These are phyloP conservation scores for Gynostemma pentaphyllum DNA, from an alignment of 306 rosid species.

Conservation along the genomic window DNA sequence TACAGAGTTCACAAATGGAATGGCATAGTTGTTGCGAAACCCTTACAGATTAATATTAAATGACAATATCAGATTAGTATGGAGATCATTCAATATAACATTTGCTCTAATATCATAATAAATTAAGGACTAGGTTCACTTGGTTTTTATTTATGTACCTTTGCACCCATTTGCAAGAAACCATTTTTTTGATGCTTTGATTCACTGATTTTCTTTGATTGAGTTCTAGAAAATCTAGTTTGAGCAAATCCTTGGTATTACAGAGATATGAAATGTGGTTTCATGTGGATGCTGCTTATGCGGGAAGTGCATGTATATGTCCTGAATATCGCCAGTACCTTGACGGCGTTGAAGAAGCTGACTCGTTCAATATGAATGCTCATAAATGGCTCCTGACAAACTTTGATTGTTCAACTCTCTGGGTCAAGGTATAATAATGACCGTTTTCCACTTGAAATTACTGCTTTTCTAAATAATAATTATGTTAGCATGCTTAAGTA, in stretches of 20 bases:
- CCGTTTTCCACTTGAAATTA: background rate
- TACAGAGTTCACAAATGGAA: slow-evolving; percentile 11
- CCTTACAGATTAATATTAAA: background rate
- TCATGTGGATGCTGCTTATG: slow-evolving; percentile 95
- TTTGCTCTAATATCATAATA: background rate
- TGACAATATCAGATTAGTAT: background rate
- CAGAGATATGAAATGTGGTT: slow-evolving; percentile 73
- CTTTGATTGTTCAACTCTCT: slow-evolving; percentile 87
- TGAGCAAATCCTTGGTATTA: slow-evolving; percentile 8
- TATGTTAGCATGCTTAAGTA: background rate
- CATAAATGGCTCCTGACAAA: slow-evolving; percentile 92
- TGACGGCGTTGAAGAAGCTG: slow-evolving; percentile 81
- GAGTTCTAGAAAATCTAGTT: background rate
- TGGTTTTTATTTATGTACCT: background rate
- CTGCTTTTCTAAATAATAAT: slow-evolving; percentile 4
- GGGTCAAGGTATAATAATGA: slow-evolving; percentile 60
- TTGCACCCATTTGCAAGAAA: background rate
- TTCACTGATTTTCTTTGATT: background rate
- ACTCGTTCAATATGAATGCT: slow-evolving; percentile 91
- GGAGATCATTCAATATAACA: background rate
- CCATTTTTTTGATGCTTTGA: background rate
- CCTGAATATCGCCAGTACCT: slow-evolving; percentile 76
- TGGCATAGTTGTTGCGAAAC: background rate
- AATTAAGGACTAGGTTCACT: background rate
- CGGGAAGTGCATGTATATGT: slow-evolving; percentile 96